Evolutionary conservation across 139 green algal species (phyloP).

Genomic region (Closterium sp.): DNA sequence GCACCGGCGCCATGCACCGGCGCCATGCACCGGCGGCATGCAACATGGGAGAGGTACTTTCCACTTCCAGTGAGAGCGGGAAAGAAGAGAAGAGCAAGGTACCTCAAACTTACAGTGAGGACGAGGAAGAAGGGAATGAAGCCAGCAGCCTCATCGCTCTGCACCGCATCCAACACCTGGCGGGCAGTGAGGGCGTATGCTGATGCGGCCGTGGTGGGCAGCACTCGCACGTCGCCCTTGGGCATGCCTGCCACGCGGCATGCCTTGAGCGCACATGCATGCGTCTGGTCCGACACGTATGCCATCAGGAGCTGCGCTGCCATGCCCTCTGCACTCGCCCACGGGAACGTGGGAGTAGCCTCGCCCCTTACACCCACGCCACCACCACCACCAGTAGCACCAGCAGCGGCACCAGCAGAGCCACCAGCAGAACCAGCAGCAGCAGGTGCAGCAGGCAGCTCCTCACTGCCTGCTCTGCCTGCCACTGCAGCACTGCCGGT

Average conservation of each 20-base stretch:
- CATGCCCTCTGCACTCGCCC: not conserved
- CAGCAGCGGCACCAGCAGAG: not conserved
- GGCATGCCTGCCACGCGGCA: slow-evolving; percentile 30
- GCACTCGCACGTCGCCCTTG: not conserved
- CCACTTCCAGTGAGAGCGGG: too few relatives aligned
- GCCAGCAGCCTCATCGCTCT: not conserved
- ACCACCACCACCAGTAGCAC: slow-evolving; percentile 27
- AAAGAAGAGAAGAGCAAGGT: too few relatives aligned
- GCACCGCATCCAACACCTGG: not conserved
- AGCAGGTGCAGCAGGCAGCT: too few relatives aligned
- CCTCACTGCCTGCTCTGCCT: too few relatives aligned
- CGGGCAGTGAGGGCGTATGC: not conserved
- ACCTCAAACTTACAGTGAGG: not conserved
- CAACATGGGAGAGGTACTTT: too few relatives aligned
- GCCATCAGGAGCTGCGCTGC: slow-evolving; percentile 53
- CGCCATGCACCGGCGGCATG: too few relatives aligned
- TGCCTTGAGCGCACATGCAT: slow-evolving; percentile 74
- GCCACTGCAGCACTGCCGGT: too few relatives aligned
- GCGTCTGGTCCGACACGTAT: slow-evolving; percentile 70
- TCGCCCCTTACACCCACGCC: not conserved
- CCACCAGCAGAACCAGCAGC: slow-evolving; percentile 35
- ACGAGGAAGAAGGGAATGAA: not conserved
- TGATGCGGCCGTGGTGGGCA: not conserved
- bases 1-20: too few relatives aligned
- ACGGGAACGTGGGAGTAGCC: too few relatives aligned